Percentiles rank a stretch among this genome's conserved stretches.
phyloP scores from a whole-genome alignment of 352 stramenopile species.

The Albugo laibachii region DNA sequence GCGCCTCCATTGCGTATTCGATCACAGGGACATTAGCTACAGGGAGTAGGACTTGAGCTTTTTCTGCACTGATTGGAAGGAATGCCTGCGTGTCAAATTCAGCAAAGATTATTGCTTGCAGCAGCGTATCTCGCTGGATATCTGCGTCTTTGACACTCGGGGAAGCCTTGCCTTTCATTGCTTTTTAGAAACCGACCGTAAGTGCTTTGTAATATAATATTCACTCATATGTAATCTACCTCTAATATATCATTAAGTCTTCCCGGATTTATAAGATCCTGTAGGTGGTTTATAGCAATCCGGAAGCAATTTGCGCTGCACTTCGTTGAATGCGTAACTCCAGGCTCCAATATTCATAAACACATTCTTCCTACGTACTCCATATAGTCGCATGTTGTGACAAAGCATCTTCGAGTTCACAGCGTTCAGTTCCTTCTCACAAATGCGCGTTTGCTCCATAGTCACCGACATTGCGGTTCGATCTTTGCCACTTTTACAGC shows the following conservation, averaged over 20 bases:
- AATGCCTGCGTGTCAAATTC: conserved; percentile 91
- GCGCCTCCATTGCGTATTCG: conserved; percentile 95
- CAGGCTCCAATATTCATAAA: conserved; percentile 64
- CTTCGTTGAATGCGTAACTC: conserved; percentile 77
- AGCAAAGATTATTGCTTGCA: conserved; percentile 94
- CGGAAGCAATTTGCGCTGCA: conserved; percentile 70
- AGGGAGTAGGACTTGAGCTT: conserved; percentile 88
- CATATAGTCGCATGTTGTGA: conserved; percentile 52
- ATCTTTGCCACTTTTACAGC: conserved; percentile 97
- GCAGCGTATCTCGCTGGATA: conserved; percentile 77
- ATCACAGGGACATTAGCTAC: conserved; percentile 94
- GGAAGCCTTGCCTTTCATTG: background rate
- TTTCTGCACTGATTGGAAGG: conserved; percentile 73
- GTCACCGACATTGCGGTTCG: conserved; percentile 95
- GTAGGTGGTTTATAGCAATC: conserved; percentile 68
- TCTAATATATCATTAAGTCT: conserved; percentile 4
- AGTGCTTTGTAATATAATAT: too few species aligned
- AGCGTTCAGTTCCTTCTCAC: conserved; percentile 33
- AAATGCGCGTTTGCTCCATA: conserved; percentile 76
- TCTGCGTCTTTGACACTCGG: conserved; percentile 21
- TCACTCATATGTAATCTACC: too few species aligned
- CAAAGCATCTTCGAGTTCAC: conserved; percentile 32
- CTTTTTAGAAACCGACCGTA: background rate
- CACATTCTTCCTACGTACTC: conserved; percentile 60
- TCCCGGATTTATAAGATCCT: conserved; percentile 72